phyloP scores from a whole-genome alignment of 2,329 filamentous ascomycete species.

The Polytolypa hystricis region DNA sequence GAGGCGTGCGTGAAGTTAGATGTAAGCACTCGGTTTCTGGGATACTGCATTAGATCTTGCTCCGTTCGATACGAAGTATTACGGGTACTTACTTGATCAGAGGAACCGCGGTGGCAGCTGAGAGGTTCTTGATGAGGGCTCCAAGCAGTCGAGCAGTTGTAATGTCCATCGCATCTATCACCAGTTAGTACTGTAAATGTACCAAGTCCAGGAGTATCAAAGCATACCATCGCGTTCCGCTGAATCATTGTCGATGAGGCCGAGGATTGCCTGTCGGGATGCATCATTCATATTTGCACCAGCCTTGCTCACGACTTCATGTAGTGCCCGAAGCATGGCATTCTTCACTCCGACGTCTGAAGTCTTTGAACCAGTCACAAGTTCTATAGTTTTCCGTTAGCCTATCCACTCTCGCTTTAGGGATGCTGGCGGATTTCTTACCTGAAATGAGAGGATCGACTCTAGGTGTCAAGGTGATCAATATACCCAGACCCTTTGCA shows the following conservation, averaged over 20 bases:
- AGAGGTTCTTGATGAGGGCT: conserved; percentile 77
- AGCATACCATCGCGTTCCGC: conserved; percentile 57
- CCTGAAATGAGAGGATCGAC: conserved; percentile 80
- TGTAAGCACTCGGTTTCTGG: conserved; percentile 66
- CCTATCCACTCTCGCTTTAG: neutral
- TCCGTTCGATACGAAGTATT: neutral
- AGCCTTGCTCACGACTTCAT: conserved; percentile 91
- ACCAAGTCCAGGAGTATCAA: conserved; percentile 1
- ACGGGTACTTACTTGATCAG: conserved; percentile 43
- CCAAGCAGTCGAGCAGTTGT: conserved; percentile 86
- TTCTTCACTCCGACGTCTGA: conserved; percentile 75
- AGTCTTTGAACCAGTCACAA: conserved; percentile 93
- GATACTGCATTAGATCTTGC: conserved; percentile 31
- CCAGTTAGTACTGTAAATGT: conserved; percentile 11
- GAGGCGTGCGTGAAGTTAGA: conserved; percentile 66
- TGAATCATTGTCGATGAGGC: conserved; percentile 74
- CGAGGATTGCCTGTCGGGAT: conserved; percentile 74
- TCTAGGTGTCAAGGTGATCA: conserved; percentile 90
- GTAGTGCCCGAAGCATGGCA: conserved; percentile 93
- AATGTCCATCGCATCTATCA: conserved; percentile 58
- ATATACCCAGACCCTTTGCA: conserved; percentile 82
- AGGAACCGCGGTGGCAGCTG: conserved; percentile 53
- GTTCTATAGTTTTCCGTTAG: conserved; percentile 43
- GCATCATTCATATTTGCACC: conserved; percentile 89
- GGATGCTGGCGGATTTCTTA: conserved; percentile 15